Conservation (phyloP, 305 asterid genomes). For the Fraxinus angustifolia region DNA sequence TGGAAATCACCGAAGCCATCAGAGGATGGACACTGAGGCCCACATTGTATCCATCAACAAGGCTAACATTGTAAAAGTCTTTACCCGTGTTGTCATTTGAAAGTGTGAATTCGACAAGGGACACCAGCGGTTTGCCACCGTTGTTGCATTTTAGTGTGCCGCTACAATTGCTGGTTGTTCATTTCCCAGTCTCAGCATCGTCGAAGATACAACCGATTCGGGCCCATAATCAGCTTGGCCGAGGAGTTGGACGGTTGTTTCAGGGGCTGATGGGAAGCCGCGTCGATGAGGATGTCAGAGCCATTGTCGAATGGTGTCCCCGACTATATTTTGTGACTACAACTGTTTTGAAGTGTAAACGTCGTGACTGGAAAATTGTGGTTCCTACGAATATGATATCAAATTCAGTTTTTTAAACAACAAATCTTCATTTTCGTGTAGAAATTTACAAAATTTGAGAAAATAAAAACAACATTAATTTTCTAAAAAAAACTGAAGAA, state of each 20-base stretch:
- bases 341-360: slow-evolving; percentile 37
- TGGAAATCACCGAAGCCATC: slow-evolving; percentile 51
- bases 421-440: no score
- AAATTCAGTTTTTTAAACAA: no score
- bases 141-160: slow-evolving; percentile 41
- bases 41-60: slow-evolving; percentile 58
- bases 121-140: slow-evolving; percentile 42
- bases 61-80: slow-evolving; percentile 58
- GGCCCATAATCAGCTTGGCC: not conserved
- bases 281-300: slow-evolving; percentile 21
- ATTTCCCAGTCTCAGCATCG: slow-evolving; percentile 33
- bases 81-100: slow-evolving; percentile 7
- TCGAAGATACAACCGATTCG: slow-evolving; percentile 48
- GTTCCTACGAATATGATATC: no score
- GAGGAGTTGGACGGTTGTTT: slow-evolving; percentile 27
- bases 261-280: slow-evolving; percentile 34
- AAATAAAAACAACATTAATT: no score
- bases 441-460: no score
- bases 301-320: slow-evolving; percentile 45
- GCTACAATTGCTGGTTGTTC: slow-evolving; percentile 46
- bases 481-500: no score
- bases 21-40: slow-evolving; percentile 28
- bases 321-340: slow-evolving; percentile 36
- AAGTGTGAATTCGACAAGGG: slow-evolving; percentile 49
- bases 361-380: slow-evolving; percentile 1